Conservation (phyloP, 2,329 filamentous ascomycete genomes). For the Aaosphaeria arxii region DNA sequence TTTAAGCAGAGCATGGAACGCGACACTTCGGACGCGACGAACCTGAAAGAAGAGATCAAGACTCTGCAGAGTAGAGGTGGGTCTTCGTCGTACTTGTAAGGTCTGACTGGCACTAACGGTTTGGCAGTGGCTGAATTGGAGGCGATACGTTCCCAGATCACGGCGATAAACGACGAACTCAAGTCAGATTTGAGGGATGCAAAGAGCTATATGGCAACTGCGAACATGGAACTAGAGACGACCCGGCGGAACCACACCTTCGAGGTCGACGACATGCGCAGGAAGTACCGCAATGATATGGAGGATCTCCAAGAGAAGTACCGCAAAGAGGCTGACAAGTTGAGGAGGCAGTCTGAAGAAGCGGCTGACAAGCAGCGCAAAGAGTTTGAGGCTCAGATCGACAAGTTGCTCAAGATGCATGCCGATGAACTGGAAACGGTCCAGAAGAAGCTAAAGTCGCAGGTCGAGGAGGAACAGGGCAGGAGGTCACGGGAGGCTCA, state of each 20-base stretch:
- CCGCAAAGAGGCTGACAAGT: slow-evolving; percentile 55
- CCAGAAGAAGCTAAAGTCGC: slow-evolving; percentile 60
- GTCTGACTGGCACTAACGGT: slow-evolving; percentile 7
- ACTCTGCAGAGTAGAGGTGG: slow-evolving; percentile 72
- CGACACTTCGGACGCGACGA: slow-evolving; percentile 65
- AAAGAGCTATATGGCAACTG: slow-evolving; percentile 50
- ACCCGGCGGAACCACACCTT: slow-evolving; percentile 51
- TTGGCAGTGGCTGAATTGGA: slow-evolving; percentile 57
- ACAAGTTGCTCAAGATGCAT: slow-evolving; percentile 59
- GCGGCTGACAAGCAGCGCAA: slow-evolving; percentile 42
- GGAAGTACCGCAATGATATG: slow-evolving; percentile 55
- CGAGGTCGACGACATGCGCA: slow-evolving; percentile 50
- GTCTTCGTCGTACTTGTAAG: slow-evolving; percentile 21
- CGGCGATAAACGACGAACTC: slow-evolving; percentile 53
- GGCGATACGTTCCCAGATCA: slow-evolving; percentile 48
- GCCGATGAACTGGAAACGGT: slow-evolving; percentile 66
- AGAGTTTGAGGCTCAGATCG: slow-evolving; percentile 53
- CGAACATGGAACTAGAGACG: slow-evolving; percentile 51
- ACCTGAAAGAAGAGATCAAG: slow-evolving; percentile 70
- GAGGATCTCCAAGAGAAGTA: slow-evolving; percentile 56
- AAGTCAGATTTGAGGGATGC: slow-evolving; percentile 66
- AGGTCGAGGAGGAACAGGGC: slow-evolving; percentile 64
- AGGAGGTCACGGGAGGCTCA: slow-evolving; percentile 61
- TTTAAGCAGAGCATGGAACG: slow-evolving; percentile 71
- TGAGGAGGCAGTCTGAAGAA: slow-evolving; percentile 51